Conservation (phyloP, 1,284 basidiomycete species). For the Gomphus bonarii region DNA sequence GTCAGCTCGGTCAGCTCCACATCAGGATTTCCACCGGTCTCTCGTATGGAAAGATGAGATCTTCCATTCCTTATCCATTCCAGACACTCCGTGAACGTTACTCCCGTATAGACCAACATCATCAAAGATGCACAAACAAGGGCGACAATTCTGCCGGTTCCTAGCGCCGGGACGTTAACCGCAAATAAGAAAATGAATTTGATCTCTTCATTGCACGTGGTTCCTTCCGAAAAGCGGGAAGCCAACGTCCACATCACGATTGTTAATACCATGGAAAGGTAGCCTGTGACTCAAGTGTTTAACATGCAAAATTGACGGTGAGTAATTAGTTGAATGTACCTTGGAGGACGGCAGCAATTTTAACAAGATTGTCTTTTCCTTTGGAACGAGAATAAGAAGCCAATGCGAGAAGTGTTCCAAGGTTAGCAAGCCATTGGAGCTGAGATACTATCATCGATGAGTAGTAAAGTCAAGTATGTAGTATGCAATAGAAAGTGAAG, state of each 20-base stretch:
- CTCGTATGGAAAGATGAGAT: conserved; percentile 2
- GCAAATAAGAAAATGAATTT: conserved; percentile 26
- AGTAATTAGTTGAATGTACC: conserved; percentile 19
- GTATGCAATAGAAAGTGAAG: not conserved
- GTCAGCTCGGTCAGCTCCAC: not conserved
- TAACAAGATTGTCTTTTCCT: conserved; percentile 25
- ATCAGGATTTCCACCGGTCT: conserved; percentile 14
- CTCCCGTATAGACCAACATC: conserved; percentile 20
- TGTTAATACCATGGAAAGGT: conserved; percentile 10
- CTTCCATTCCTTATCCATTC: conserved; percentile 13
- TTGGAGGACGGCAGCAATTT: conserved; percentile 28
- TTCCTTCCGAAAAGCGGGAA: conserved; percentile 20
- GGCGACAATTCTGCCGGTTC: conserved; percentile 23
- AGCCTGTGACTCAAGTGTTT: conserved; percentile 13
- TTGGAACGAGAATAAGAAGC: conserved; percentile 31
- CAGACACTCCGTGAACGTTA: conserved; percentile 25
- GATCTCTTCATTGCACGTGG: conserved; percentile 20
- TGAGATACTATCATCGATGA: conserved; percentile 15
- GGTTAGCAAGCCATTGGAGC: conserved; percentile 27
- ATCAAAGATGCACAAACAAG: conserved; percentile 25
- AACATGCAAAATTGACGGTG: not conserved
- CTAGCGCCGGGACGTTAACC: conserved; percentile 21
- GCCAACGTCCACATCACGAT: conserved; percentile 4
- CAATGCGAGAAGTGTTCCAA: conserved; percentile 29
- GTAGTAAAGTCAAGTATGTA: conserved; percentile 11